Evolutionary conservation across 1,284 basidiomycete genomes (phyloP).

Genomic region (Neonothopanus nambi): DNA sequence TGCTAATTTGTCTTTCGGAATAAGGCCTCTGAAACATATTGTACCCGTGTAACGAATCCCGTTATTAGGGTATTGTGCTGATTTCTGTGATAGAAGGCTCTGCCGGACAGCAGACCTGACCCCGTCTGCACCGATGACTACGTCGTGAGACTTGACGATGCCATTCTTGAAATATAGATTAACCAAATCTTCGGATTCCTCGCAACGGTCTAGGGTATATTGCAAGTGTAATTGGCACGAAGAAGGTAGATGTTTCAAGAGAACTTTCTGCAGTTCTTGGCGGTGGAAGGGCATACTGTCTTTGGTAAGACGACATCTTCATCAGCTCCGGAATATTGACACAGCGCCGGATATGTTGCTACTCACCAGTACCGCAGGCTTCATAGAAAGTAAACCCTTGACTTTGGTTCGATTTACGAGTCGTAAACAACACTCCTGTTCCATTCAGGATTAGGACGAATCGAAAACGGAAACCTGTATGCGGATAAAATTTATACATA

Average conservation of each 20-base stretch:
- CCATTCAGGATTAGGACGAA: not conserved
- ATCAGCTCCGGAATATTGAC: not conserved
- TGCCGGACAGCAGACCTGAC: conserved; percentile 23
- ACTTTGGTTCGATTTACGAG: conserved; percentile 7
- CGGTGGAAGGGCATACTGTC: conserved; percentile 45
- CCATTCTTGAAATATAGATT: conserved; percentile 45
- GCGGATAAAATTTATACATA: conserved; percentile 9
- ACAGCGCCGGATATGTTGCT: too few species aligned
- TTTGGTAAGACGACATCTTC: conserved; percentile 16
- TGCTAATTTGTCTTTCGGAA: conserved; percentile 6
- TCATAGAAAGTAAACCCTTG: conserved; percentile 7
- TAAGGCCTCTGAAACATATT: conserved; percentile 4
- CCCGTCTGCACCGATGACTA: conserved; percentile 54
- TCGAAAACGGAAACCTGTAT: not conserved
- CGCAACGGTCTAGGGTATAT: conserved; percentile 41
- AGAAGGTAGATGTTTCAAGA: conserved; percentile 36
- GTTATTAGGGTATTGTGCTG: not conserved
- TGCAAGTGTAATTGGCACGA: conserved; percentile 31
- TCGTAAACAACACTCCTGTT: conserved; percentile 8
- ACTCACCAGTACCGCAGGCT: conserved; percentile 3
- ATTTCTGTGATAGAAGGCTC: not conserved
- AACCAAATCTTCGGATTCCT: conserved; percentile 30
- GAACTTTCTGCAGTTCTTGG: conserved; percentile 41
- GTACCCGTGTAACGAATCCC: conserved; percentile 10
- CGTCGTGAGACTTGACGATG: conserved; percentile 39